Conservation (phyloP, 2,329 filamentous ascomycete species). For the Diplodia mutila region DNA sequence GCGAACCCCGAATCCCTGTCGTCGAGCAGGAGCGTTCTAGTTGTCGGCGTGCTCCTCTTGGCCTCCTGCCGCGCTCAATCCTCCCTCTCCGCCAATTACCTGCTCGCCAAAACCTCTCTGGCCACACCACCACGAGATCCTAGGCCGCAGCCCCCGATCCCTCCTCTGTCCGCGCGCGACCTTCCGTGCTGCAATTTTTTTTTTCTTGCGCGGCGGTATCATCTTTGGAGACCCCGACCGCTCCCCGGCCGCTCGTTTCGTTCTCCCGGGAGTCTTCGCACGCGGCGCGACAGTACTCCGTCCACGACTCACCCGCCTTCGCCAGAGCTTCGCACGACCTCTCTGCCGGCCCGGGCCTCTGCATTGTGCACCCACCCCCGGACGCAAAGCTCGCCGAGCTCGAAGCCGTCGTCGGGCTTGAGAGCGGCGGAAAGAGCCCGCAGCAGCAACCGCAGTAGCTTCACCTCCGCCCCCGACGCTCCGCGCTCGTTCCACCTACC, state of each 20-base stretch:
- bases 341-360: slow-evolving; percentile 7
- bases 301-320: not conserved
- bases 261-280: slow-evolving; percentile 16
- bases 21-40: slow-evolving; percentile 25
- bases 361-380: not conserved
- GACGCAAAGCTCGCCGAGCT: slow-evolving; percentile 1
- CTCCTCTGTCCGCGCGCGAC: slow-evolving; percentile 1
- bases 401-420: slow-evolving; percentile 27
- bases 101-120: slow-evolving; percentile 14
- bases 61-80: slow-evolving; percentile 26
- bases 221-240: slow-evolving; percentile 2
- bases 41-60: slow-evolving; percentile 19
- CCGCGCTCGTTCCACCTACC: slow-evolving; percentile 26
- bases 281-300: slow-evolving; percentile 6
- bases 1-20: slow-evolving; percentile 24
- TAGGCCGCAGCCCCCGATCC: not conserved
- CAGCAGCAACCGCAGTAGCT: slow-evolving; percentile 9
- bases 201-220: not conserved
- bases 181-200: not conserved
- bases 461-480: not conserved
- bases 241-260: slow-evolving; percentile 24
- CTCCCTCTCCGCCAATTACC: slow-evolving; percentile 25
- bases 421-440: slow-evolving; percentile 27
- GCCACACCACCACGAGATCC: slow-evolving; percentile 5
- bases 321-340: not conserved